Percentiles rank a stretch among this genome's conserved stretches.
Conservation (phyloP, 768 basidiomycete genomes). For the Polyporus arcularius region DNA sequence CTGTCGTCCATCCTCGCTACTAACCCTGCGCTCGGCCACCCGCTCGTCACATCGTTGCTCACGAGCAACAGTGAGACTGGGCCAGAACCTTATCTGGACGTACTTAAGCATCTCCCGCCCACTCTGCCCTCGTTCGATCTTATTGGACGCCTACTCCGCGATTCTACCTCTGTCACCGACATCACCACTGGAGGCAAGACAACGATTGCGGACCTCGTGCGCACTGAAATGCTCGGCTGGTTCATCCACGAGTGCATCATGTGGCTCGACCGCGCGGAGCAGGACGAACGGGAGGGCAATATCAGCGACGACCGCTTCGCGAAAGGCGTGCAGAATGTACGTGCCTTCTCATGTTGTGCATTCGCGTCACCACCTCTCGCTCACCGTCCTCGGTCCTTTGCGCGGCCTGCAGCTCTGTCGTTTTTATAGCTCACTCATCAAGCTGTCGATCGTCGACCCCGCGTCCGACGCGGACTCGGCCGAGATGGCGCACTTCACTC, state of each 20-base stretch:
- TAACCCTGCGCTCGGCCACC: slow-evolving; percentile 71
- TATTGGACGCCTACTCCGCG: slow-evolving; percentile 65
- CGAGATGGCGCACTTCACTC: slow-evolving; percentile 77
- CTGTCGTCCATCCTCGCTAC: slow-evolving; percentile 62
- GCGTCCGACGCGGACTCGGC: slow-evolving; percentile 63
- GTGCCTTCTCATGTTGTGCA: slow-evolving; percentile 20
- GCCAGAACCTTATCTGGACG: slow-evolving; percentile 59
- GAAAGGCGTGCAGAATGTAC: slow-evolving; percentile 70
- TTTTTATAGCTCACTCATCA: slow-evolving; percentile 73
- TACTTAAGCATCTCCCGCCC: slow-evolving; percentile 66
- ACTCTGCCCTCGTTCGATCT: slow-evolving; percentile 75
- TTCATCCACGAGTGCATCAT: slow-evolving; percentile 72
- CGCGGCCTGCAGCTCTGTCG: slow-evolving; percentile 59
- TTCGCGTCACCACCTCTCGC: slow-evolving; percentile 7
- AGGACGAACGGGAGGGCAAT: slow-evolving; percentile 65
- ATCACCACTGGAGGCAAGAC: slow-evolving; percentile 46
- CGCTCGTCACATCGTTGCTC: slow-evolving; percentile 62
- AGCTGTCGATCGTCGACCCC: slow-evolving; percentile 63
- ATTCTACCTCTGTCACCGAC: slow-evolving; percentile 51
- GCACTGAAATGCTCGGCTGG: slow-evolving; percentile 63
- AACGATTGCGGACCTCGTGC: slow-evolving; percentile 65
- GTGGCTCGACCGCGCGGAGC: slow-evolving; percentile 71
- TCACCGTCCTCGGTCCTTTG: not conserved
- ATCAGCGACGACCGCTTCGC: slow-evolving; percentile 74
- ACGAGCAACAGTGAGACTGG: slow-evolving; percentile 32